Evolutionary conservation across 2,329 filamentous ascomycete species (phyloP).

Genomic region (Monilinia laxa): DNA sequence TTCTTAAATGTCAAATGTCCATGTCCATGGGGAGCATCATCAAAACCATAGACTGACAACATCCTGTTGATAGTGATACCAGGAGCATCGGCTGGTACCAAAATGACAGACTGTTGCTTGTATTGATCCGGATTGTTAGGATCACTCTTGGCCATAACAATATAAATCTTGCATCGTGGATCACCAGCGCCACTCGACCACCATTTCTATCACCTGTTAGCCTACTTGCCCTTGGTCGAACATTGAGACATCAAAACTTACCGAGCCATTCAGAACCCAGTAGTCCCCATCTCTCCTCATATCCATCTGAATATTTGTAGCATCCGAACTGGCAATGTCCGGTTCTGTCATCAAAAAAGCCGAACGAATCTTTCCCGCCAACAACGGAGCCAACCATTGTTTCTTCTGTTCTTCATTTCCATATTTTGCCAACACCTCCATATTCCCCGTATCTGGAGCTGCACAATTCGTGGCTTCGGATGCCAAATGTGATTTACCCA

Average conservation of each 20-base stretch:
- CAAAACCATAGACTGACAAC: conserved; percentile 91
- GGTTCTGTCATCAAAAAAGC: conserved; percentile 96
- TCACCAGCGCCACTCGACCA: conserved; percentile 97
- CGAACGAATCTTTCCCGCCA: conserved; percentile 82
- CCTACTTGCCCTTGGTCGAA: conserved; percentile 1
- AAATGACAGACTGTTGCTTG: conserved; percentile 87
- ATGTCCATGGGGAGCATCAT: conserved; percentile 97
- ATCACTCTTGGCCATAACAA: conserved; percentile 95
- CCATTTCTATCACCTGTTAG: conserved; percentile 72
- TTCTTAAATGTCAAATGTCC: conserved; percentile 88
- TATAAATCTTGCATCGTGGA: conserved; percentile 86
- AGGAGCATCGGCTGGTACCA: conserved; percentile 77
- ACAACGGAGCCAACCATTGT: conserved; percentile 75
- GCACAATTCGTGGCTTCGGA: conserved; percentile 88
- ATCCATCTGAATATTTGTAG: conserved; percentile 84
- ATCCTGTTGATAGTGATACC: conserved; percentile 93
- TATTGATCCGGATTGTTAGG: conserved; percentile 73
- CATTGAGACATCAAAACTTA: conserved; percentile 43
- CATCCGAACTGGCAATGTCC: conserved; percentile 83
- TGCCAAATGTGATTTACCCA: conserved; percentile 81
- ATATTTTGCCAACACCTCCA: conserved; percentile 93
- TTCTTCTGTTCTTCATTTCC: conserved; percentile 82
- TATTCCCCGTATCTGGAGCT: conserved; percentile 90
- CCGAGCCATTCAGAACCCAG: conserved; percentile 86
- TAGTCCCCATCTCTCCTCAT: conserved; percentile 83